Base-by-base conservation (phyloP, 208 protist species). In the Trypanosoma conorhini region DNA sequence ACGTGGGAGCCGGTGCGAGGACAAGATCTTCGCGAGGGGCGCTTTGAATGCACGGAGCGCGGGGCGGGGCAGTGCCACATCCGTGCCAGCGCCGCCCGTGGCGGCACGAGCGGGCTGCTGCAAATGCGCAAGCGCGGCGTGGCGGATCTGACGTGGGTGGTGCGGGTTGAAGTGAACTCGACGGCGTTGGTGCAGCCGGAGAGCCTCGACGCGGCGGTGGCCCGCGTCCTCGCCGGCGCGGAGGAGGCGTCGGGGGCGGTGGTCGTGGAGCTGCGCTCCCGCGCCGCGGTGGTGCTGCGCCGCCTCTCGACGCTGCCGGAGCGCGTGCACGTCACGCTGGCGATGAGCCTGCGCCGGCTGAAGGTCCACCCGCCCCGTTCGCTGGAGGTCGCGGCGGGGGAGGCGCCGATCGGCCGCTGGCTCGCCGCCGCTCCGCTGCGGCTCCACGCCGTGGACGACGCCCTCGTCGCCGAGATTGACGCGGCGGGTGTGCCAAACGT, bases 401-500 rank as follows among this genome's bases (percentile, higher is more conserved):
- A 55, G 30, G 70, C 56, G 19, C 66, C 79, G 7, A 22, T 62
- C 2, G 87, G 87, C 0, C 79, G 80, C 65, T 93, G 87, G 87
- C 55, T 80, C 33, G 59, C 69, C 1, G 74, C 67, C 26, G 22
- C 0, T n/a, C 87, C 87, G 19, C 67, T 96, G n/a, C 63, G 30
- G 26, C 10, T 87, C 28, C 31, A 81, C n/a, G 81, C 85, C 17
- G 81, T 91, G 5, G 77, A 92, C 69, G 83, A 89, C 66, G 75
- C 50, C 3, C 74, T 77, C 0, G 58, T 72, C 3, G 76, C 79
- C 17, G 67, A 68, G 64, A 57, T 96, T 4, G 85, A 93, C 72
- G 91, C 91, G 1, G 59, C 73, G 48, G 54, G 71, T 19, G 91
- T 94, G 17, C 88, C 87, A 7, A 96, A 92, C 60, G 77, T 88